Percentiles rank a stretch among this genome's conserved stretches.
These are phyloP conservation scores for Penicillium robsamsonii DNA, from an alignment of 495 filamentous ascomycete genomes.

Conservation along the genomic window DNA sequence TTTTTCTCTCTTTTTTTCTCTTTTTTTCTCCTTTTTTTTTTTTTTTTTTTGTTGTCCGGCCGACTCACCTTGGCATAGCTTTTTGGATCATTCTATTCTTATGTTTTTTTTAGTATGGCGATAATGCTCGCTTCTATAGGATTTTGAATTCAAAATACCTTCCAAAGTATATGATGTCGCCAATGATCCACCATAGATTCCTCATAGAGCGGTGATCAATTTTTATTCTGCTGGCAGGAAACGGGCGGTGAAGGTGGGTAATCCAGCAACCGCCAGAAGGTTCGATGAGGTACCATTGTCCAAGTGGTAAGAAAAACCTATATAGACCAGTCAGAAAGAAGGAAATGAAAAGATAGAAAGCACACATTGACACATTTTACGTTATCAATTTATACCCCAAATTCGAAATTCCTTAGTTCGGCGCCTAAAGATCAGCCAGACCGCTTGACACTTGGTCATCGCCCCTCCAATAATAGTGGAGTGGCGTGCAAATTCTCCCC, in stretches of 20 bases:
- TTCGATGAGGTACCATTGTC: conserved; percentile 33
- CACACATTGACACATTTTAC: conserved; percentile 1
- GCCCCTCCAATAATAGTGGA: conserved; percentile 33
- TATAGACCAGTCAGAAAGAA: conserved; percentile 15
- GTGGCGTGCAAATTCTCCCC: conserved; percentile 47
- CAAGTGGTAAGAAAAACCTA: conserved; percentile 16
- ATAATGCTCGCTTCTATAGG: background rate
- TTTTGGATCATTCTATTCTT: background rate
- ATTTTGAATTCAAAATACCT: background rate
- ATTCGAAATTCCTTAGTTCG: background rate
- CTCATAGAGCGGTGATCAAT: conserved; percentile 20
- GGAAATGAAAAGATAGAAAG: background rate
- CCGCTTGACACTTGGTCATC: conserved; percentile 23
- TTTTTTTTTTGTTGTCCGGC: conserved; percentile 7
- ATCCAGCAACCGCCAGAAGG: conserved; percentile 41
- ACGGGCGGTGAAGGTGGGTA: conserved; percentile 32
- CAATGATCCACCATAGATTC: background rate
- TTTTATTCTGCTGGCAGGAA: conserved; percentile 26
- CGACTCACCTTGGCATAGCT: background rate
- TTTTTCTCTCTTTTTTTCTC: conserved; percentile 8
- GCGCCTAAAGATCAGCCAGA: conserved; percentile 12
- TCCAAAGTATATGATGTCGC: conserved; percentile 3
- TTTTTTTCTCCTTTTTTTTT: conserved; percentile 1
- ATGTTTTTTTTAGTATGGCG: background rate
- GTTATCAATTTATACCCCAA: conserved; percentile 3